These are phyloP conservation scores for Chaetomium sp. DNA, from an alignment of 2,329 filamentous ascomycete genomes.

Conservation along the genomic window DNA sequence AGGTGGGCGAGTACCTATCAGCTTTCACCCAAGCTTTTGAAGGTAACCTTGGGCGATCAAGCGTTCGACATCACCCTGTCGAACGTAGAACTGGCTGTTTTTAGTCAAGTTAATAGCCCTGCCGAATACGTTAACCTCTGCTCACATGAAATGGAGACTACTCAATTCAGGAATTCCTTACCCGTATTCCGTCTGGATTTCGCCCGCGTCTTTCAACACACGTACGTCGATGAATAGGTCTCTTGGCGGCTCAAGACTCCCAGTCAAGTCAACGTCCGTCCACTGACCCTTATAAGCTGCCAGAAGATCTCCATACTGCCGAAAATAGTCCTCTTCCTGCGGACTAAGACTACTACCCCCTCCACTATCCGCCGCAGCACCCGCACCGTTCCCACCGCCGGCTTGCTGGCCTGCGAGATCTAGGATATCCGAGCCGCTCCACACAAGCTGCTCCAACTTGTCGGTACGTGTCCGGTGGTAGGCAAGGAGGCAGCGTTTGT, in stretches of 20 bases:
- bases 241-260: constrained; percentile 84
- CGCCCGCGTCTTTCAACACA: constrained; percentile 91
- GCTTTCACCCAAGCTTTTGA: constrained; percentile 72
- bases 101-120: constrained; percentile 94
- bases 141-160: not conserved
- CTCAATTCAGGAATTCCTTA: constrained; percentile 39
- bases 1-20: too few relatives aligned
- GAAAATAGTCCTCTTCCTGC: constrained; percentile 93
- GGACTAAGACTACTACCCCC: constrained; percentile 76
- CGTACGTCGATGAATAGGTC: constrained; percentile 96
- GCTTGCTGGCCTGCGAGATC: constrained; percentile 58
- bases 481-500: constrained; percentile 90
- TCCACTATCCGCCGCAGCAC: constrained; percentile 37
- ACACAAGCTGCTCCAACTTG: constrained; percentile 88
- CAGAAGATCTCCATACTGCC: constrained; percentile 83
- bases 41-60: constrained; percentile 92
- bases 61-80: constrained; percentile 90
- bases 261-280: constrained; percentile 95
- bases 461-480: constrained; percentile 89
- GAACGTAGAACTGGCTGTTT: constrained; percentile 96
- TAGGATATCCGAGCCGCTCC: constrained; percentile 78
- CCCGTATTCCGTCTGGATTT: constrained; percentile 99
- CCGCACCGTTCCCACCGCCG: constrained; percentile 29
- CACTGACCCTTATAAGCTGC: constrained; percentile 98
- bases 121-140: constrained; percentile 22